Base-by-base conservation (phyloP, 306 rosid genomes). In the Parietaria judaica region DNA sequence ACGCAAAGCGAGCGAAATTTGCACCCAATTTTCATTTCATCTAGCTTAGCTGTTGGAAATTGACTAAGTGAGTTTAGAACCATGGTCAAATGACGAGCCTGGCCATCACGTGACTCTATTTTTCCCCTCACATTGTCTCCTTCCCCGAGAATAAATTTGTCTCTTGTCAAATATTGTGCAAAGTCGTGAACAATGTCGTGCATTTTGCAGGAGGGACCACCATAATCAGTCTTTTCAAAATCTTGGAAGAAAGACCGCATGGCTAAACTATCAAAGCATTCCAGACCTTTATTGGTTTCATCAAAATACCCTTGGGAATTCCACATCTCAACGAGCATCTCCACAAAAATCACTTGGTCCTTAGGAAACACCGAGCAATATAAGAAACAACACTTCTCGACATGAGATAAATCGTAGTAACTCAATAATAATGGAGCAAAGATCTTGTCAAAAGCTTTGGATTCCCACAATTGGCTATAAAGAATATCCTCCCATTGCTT, bases 231-330 rank as follows among this genome's bases (percentile, higher is more conserved):
- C 43, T 5, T 60, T 10, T 11, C 7, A 11, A 68, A 60, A 39
- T 68, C 66, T 52, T 60, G 66, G 11, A 60, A 68, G 10, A 69
- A 45, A 10, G 62, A 53, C 47, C 63, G 48, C 63, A 52, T 69
- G 11, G 39, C 60, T 36, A 69, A 41, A 16, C 5, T 35, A 2
- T 52, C 17, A 11, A 69, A 69, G 31, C 54, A 34, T 2, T 61
- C 61, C 58, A 10, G 48, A 36, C 73, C 67, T n/a, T 43, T 15
- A 36, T 17, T 48, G 31, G 61, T 13, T 9, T 43, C 38, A 41
- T 41, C 51, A 11, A 59, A n/a, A 68, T 38, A 59, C 3, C 54
- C 66, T 12, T 59, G 66, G n/a, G 66, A 60, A 53, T 51, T 60
- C 66, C 72, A 68, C 60, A 60, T 15, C 6, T 60, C 23, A 34